Conservation (phyloP, 2,329 filamentous ascomycete species). For the Davidsoniella virescens region DNA sequence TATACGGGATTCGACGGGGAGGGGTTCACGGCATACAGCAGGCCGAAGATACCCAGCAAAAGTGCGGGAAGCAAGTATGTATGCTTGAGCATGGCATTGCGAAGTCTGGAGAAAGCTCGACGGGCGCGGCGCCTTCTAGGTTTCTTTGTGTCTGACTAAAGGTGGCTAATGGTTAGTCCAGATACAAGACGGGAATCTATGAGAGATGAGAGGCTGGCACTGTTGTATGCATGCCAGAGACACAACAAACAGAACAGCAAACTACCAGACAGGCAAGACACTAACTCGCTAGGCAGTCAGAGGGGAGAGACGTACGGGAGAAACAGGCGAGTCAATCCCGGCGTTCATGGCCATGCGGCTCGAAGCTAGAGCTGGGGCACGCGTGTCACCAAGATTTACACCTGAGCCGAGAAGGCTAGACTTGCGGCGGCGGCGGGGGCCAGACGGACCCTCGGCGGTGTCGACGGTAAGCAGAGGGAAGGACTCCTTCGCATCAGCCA, state of each 20-base stretch:
- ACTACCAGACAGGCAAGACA: neutral
- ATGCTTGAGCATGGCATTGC: conserved; percentile 42
- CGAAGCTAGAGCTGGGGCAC: conserved; percentile 36
- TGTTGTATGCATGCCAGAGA: no score
- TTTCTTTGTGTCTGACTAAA: conserved; percentile 14
- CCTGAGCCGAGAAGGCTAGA: conserved; percentile 38
- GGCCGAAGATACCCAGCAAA: conserved; percentile 45
- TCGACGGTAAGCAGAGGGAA: neutral
- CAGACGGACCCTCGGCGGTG: conserved; percentile 15
- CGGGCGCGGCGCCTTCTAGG: conserved; percentile 41
- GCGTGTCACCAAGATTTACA: conserved; percentile 38
- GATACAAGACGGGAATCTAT: no score
- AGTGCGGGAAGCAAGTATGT: conserved; percentile 52
- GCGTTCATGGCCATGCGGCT: conserved; percentile 30
- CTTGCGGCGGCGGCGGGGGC: conserved; percentile 34
- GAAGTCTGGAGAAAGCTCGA: conserved; percentile 29
- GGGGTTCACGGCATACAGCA: conserved; percentile 60
- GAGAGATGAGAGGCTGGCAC: no score
- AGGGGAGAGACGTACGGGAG: conserved; percentile 7
- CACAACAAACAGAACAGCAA: neutral
- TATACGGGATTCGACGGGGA: conserved; percentile 62
- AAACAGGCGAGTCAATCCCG: conserved; percentile 2
- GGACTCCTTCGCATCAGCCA: no score
- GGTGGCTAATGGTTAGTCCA: conserved; percentile 3
- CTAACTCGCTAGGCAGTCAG: no score